Conservation (phyloP, 306 rosid genomes). For the Fragaria nilgerrensis region DNA sequence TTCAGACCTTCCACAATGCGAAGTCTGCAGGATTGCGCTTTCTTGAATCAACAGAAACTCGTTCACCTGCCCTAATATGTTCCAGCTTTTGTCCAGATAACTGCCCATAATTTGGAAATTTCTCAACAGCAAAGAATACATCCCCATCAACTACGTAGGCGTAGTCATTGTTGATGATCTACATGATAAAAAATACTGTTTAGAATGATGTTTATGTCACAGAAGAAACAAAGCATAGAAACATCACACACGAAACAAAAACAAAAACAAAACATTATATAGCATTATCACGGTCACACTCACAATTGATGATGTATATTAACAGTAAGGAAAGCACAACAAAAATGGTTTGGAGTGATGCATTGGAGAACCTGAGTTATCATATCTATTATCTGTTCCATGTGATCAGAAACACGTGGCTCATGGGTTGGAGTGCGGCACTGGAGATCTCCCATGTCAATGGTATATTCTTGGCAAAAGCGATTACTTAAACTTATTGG, state of each 20-base stretch:
- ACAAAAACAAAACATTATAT: too few species aligned
- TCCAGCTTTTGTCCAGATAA: constrained; percentile 85
- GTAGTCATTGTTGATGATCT: constrained; percentile 74
- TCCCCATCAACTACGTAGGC: constrained; percentile 86
- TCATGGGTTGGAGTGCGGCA: constrained; percentile 78
- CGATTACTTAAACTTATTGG: constrained; percentile 68
- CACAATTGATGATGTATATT: neutral
- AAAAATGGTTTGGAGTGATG: neutral
- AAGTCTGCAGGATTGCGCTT: constrained; percentile 87
- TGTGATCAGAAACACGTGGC: constrained; percentile 88
- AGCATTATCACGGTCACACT: neutral
- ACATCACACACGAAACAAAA: neutral
- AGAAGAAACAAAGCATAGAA: neutral
- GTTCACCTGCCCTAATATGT: constrained; percentile 85
- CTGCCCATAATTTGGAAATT: constrained; percentile 70
- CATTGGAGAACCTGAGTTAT: constrained; percentile 63
- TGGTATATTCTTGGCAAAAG: constrained; percentile 75
- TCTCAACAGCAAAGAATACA: constrained; percentile 84
- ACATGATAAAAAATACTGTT: constrained; percentile 25
- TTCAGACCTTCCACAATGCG: constrained; percentile 90
- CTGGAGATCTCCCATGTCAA: constrained; percentile 77
- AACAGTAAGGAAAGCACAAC: neutral
- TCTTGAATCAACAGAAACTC: constrained; percentile 84
- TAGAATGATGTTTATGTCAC: neutral
- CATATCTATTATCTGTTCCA: constrained; percentile 80